These are phyloP conservation scores for Coemansia sp. DNA, from an alignment of 192 early-diverging fungal species.

Conservation along the genomic window DNA sequence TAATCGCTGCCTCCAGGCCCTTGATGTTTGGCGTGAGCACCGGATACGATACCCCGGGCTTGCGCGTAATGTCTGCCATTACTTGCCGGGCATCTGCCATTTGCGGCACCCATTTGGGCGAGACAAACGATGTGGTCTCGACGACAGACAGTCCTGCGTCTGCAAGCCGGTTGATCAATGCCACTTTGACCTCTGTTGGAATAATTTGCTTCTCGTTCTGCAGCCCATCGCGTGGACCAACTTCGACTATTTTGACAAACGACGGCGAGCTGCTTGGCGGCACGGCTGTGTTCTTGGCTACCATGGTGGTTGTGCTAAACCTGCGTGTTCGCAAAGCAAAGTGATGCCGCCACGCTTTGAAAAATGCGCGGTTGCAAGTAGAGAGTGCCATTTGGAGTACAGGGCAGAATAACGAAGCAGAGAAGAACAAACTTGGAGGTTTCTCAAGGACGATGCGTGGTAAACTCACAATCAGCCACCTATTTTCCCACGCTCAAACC, in stretches of 20 bases:
- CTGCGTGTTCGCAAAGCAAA: constrained; percentile 2
- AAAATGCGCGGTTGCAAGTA: neutral
- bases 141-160: constrained; percentile 78
- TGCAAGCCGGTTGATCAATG: constrained; percentile 81
- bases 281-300: constrained; percentile 10
- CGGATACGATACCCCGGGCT: constrained; percentile 73
- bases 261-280: constrained; percentile 10
- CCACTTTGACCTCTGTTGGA: constrained; percentile 76
- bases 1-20: constrained; percentile 78
- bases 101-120: constrained; percentile 95
- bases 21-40: constrained; percentile 88
- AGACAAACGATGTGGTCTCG: constrained; percentile 93
- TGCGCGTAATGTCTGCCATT: constrained; percentile 62
- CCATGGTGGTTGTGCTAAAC: constrained; percentile 11
- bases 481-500: constrained; percentile 9
- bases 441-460: neutral
- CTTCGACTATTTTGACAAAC: constrained; percentile 88
- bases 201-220: constrained; percentile 91
- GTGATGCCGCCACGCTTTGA: neutral
- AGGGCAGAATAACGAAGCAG: neutral
- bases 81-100: constrained; percentile 86
- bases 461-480: neutral
- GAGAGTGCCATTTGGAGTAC: neutral
- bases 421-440: neutral
- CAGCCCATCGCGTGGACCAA: constrained; percentile 93